A percentile compares a stretch with the other conserved stretches of the same genome.
Conservation (phyloP, 1,139 yeast genomes). For the Blastobotrys ciferrii region DNA sequence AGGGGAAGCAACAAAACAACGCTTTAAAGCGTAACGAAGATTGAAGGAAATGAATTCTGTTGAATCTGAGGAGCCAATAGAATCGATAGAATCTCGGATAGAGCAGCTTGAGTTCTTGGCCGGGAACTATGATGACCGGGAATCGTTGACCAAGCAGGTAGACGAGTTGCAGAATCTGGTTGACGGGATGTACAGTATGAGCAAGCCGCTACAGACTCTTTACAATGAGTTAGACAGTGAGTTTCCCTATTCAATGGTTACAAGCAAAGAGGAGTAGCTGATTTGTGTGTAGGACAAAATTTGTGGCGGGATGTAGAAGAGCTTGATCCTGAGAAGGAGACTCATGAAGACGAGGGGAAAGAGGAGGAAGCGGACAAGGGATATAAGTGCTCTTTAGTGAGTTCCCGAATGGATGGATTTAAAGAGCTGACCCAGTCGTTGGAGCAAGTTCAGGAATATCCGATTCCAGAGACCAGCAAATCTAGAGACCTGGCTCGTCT, state of each 20-base stretch:
- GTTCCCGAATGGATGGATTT: constrained; percentile 11
- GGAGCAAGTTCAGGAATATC: constrained; percentile 10
- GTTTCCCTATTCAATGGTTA: constrained; percentile 5
- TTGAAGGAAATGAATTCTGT: neutral
- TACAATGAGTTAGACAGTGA: constrained; percentile 14
- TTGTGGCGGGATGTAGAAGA: constrained; percentile 19
- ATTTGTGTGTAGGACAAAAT: constrained; percentile 8
- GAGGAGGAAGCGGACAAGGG: constrained; percentile 9
- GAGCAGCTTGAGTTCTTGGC: constrained; percentile 20
- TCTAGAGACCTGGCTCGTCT: constrained; percentile 15
- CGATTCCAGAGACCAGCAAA: constrained; percentile 12
- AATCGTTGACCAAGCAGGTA: constrained; percentile 16
- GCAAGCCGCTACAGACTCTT: constrained; percentile 15
- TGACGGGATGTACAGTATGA: constrained; percentile 14
- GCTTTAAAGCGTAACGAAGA: too few species aligned
- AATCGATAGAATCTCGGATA: constrained; percentile 16
- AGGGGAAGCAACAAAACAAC: too few species aligned
- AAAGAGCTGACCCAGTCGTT: constrained; percentile 8
- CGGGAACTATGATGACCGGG: constrained; percentile 6
- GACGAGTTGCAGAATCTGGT: constrained; percentile 19
- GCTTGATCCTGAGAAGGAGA: constrained; percentile 7
- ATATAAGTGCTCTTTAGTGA: constrained; percentile 11
- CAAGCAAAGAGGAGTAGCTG: neutral
- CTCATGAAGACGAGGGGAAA: constrained; percentile 6
- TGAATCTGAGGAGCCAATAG: constrained; percentile 11